Evolutionary conservation across 2,329 filamentous ascomycete genomes (phyloP).

Genomic region (Aspergillus sp.): DNA sequence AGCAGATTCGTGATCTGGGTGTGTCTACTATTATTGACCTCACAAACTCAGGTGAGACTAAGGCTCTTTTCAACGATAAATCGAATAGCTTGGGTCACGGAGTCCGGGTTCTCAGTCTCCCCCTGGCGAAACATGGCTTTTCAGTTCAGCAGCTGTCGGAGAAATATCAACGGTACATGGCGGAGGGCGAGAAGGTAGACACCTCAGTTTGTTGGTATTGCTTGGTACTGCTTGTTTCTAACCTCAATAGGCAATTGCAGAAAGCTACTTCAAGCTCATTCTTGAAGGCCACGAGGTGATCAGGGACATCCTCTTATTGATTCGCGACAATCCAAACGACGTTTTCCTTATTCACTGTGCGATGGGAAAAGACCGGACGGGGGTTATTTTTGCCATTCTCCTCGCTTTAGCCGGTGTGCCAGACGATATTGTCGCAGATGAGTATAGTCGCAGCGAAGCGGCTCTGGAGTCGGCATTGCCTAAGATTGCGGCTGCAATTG

Average conservation of each 20-base stretch:
- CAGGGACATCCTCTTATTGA: neutral
- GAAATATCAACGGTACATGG: slow-evolving; percentile 3
- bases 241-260: neutral
- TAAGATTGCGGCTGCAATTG: neutral
- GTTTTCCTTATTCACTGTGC: slow-evolving; percentile 2
- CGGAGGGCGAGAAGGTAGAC: neutral
- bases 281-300: neutral
- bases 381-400: neutral
- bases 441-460: slow-evolving; percentile 2
- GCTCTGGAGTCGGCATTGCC: neutral
- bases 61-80: neutral
- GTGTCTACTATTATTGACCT: slow-evolving; percentile 1
- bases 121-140: slow-evolving; percentile 1
- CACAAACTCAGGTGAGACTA: neutral
- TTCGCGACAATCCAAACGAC: neutral
- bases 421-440: neutral
- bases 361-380: slow-evolving; percentile 6
- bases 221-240: neutral
- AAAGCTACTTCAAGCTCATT: neutral
- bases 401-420: neutral
- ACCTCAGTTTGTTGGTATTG: neutral
- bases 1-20: neutral
- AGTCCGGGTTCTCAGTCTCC: neutral
- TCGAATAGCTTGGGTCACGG: no score
- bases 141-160: neutral